Evolutionary conservation across 495 filamentous ascomycete genomes (phyloP), one percentile per base, ranked within the genome.

Genomic region (Annulohypoxylon stygium): DNA sequence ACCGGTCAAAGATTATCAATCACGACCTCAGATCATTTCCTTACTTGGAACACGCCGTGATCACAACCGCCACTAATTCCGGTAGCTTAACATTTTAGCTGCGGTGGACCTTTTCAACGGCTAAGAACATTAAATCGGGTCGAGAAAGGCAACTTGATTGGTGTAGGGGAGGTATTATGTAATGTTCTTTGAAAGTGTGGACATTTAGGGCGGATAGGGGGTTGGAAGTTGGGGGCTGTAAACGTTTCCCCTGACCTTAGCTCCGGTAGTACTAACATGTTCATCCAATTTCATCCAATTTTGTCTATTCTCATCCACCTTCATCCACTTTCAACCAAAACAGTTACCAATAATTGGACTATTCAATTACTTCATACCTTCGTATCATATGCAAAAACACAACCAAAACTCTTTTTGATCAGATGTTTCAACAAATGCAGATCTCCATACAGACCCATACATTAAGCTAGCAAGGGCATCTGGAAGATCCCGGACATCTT

Each of bases 61-160:
- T 60, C 25, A 47, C 18, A 47, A 47, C 43, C 43, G 43, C 36
- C 57, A 43, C 36, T 60, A 60, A 60, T 30, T 23, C 7, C 6
- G 18, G 3, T 51, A 51, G 20, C 48, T 9, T 51, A 51, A 50
- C 14, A 10, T 20, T 6, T 59, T 33, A 55, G 12, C 55, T 18
- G 34, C 55, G 2, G 30, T 59, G 55, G 34, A 41, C 23, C 59
- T 34, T 47, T 53, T 33, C 30, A 57, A 47, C 34, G 62, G 50
- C 18, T 16, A 23, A 36, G 33, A 12, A 34, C 41, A 18, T 33
- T 57, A 57, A 55, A 65, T 34, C n/a, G 34, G n/a, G 39, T 16
- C 8, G 12, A 8, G 57, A 18, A 10, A 20, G 41, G 65, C 51
- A 41, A 59, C 53, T 14, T 54, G 33, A 68, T 61, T 54, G 45